These are phyloP conservation scores for Myxozyma sirexii DNA, from an alignment of 805 yeast genomes.

Conservation along the genomic window DNA sequence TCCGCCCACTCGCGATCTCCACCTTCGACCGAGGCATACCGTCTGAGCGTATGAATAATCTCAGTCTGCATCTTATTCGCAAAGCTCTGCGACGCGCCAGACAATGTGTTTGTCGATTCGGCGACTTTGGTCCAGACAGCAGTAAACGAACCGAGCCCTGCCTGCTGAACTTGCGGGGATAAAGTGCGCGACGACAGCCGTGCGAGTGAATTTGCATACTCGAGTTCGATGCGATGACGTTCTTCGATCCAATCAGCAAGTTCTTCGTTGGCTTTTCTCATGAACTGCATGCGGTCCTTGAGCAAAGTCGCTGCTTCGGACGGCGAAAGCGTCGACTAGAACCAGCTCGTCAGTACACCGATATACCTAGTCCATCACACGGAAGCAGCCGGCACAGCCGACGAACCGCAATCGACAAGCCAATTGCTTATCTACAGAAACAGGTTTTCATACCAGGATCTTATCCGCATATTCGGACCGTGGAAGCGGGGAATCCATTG, in stretches of 20 bases:
- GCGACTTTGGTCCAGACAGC: constrained; percentile 38
- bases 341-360: neutral
- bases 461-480: constrained; percentile 33
- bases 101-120: constrained; percentile 39
- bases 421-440: neutral
- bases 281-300: constrained; percentile 58
- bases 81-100: constrained; percentile 39
- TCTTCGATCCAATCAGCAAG: constrained; percentile 64
- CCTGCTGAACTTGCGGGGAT: constrained; percentile 35
- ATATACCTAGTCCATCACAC: too few relatives aligned
- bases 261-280: constrained; percentile 59
- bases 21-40: constrained; percentile 47
- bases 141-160: constrained; percentile 38
- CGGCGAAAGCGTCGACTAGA: constrained; percentile 52
- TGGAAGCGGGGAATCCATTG: constrained; percentile 32
- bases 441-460: constrained; percentile 27
- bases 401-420: neutral
- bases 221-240: constrained; percentile 52
- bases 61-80: constrained; percentile 47
- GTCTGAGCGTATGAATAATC: constrained; percentile 44
- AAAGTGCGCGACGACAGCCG: constrained; percentile 39
- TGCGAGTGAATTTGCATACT: constrained; percentile 54
- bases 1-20: constrained; percentile 60
- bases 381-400: neutral
- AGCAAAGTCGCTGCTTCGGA: constrained; percentile 62